These are phyloP conservation scores for Apiotrichum veenhuisii DNA, from an alignment of 1,284 basidiomycete genomes.

Conservation along the genomic window DNA sequence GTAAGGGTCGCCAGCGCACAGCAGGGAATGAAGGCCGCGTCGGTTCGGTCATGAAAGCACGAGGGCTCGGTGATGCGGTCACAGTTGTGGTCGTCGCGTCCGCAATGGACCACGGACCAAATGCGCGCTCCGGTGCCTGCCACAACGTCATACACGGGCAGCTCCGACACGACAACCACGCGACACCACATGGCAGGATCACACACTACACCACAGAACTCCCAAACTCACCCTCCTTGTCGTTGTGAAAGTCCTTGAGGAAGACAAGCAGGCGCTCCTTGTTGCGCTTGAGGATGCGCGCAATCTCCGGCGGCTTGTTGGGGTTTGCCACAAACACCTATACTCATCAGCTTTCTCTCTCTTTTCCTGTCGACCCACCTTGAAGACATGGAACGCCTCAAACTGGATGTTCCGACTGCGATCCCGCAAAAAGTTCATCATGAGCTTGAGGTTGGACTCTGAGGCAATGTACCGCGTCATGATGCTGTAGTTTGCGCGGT, in stretches of 20 bases:
- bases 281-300: conserved; percentile 83
- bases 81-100: not conserved
- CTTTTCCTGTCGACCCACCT: conserved; percentile 57
- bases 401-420: conserved; percentile 99
- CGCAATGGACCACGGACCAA: too few species aligned
- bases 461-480: conserved; percentile 98
- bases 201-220: not conserved
- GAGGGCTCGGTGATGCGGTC: too few species aligned
- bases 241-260: conserved; percentile 91
- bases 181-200: too few species aligned
- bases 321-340: conserved; percentile 98
- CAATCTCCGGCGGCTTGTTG: conserved; percentile 95
- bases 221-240: conserved; percentile 75
- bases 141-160: too few species aligned
- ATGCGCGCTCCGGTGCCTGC: too few species aligned
- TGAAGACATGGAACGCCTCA: conserved; percentile 99
- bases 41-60: too few species aligned
- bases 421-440: conserved; percentile 98
- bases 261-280: conserved; percentile 89
- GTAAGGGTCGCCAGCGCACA: too few species aligned
- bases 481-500: conserved; percentile 94
- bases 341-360: not conserved
- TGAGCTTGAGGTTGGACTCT: conserved; percentile 91
- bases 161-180: too few species aligned
- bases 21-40: too few species aligned